Evolutionary conservation across 352 stramenopile species (phyloP).

Genomic region (Globisporangium rhizosaccharum): DNA sequence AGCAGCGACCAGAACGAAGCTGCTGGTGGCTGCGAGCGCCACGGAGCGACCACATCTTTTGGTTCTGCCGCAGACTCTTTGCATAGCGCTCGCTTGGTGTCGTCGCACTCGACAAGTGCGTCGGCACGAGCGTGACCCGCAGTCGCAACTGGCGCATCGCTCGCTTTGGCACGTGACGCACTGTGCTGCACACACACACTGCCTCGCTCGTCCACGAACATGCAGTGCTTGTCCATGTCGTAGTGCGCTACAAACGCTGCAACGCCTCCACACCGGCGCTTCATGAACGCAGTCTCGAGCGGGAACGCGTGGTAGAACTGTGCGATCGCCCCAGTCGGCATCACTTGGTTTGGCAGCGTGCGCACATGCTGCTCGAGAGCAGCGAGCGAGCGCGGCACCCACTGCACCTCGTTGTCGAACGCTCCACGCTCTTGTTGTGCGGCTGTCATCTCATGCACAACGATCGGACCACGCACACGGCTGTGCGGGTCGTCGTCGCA

Average conservation of each 20-base stretch:
- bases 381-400: conserved; percentile 3
- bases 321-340: conserved; percentile 3
- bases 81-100: too few relatives aligned
- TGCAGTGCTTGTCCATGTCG: background rate
- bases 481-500: conserved; percentile 3
- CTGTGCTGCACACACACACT: background rate
- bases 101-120: background rate
- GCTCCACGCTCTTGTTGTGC: background rate
- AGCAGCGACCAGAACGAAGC: background rate
- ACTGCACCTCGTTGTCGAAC: conserved; percentile 3
- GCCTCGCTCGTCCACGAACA: conserved; percentile 1
- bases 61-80: background rate
- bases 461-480: background rate
- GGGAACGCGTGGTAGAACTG: conserved; percentile 9
- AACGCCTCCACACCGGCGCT: conserved; percentile 8
- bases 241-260: conserved; percentile 9
- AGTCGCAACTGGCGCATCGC: background rate
- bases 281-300: conserved; percentile 13
- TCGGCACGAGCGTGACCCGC: too few relatives aligned
- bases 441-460: conserved; percentile 4
- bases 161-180: too few relatives aligned
- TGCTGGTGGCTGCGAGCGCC: too few relatives aligned
- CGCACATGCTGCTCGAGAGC: conserved; percentile 5
- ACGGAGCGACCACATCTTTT: background rate
- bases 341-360: background rate